These are phyloP conservation scores for Symbiodinium natans DNA, from an alignment of 73 alveolate species.

Conservation along the genomic window DNA sequence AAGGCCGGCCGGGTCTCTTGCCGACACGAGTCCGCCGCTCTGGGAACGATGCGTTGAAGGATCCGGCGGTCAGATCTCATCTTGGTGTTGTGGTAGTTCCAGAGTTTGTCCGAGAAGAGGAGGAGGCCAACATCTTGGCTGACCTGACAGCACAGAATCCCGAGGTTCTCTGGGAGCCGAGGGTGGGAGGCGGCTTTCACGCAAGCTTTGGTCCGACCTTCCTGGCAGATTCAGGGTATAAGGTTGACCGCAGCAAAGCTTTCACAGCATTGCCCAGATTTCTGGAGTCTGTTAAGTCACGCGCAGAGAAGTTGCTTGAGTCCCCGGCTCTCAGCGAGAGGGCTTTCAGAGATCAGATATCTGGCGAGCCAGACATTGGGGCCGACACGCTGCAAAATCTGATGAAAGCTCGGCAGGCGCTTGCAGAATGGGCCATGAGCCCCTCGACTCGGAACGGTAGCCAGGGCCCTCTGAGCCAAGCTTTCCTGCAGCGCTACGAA, in stretches of 20 bases:
- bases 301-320: background rate
- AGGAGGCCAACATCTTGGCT: constrained; percentile 3
- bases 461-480: constrained; percentile 60
- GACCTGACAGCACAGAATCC: background rate
- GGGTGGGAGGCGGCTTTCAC: constrained; percentile 47
- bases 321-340: background rate
- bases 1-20: constrained; percentile 30
- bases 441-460: constrained; percentile 32
- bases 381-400: background rate
- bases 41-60: background rate
- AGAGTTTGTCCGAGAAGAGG: constrained; percentile 22
- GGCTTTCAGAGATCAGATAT: background rate
- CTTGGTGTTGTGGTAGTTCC: constrained; percentile 41
- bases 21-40: background rate
- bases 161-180: background rate
- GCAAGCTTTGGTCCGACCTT: constrained; percentile 87
- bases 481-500: constrained; percentile 9
- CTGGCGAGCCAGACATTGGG: background rate
- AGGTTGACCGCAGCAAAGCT: constrained; percentile 41
- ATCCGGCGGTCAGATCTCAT: background rate
- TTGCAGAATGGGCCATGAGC: constrained; percentile 70
- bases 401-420: background rate
- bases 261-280: constrained; percentile 40
- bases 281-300: constrained; percentile 24
- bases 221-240: constrained; percentile 58